phyloP scores from a whole-genome alignment of 2,329 filamentous ascomycete genomes.

The Metarhizium robertsii region DNA sequence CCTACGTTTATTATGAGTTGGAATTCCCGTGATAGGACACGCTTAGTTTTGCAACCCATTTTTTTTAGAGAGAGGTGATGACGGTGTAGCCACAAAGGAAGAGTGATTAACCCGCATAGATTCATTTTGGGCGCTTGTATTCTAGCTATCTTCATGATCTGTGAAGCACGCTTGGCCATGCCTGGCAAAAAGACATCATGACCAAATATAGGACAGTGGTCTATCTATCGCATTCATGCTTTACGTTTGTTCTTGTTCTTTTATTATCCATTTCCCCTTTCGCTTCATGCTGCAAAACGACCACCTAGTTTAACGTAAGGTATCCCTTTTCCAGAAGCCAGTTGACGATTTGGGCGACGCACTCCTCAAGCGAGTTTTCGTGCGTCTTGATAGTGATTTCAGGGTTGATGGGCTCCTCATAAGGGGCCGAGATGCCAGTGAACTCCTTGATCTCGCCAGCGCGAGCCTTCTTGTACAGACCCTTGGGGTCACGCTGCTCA shows the following conservation, averaged over 20 bases:
- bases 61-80: not conserved
- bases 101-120: not conserved
- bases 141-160: constrained; percentile 15
- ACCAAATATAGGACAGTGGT: not conserved
- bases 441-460: constrained; percentile 95
- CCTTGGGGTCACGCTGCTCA: constrained; percentile 94
- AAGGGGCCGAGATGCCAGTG: constrained; percentile 89
- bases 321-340: constrained; percentile 64
- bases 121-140: constrained; percentile 19
- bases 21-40: constrained; percentile 48
- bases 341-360: constrained; percentile 71
- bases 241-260: not conserved
- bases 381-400: constrained; percentile 84
- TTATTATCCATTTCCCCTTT: not conserved
- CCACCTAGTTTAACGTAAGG: constrained; percentile 16
- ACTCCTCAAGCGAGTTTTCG: constrained; percentile 77
- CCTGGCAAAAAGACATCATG: not conserved
- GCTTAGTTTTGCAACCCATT: not conserved
- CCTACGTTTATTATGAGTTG: constrained; percentile 96
- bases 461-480: constrained; percentile 92
- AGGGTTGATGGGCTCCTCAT: constrained; percentile 77
- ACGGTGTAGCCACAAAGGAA: not conserved
- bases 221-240: not conserved
- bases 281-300: not conserved
- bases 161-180: constrained; percentile 2